Evolutionary conservation across 169 alveolate genomes (phyloP).

Genomic region (Cryptosporidium felis): DNA sequence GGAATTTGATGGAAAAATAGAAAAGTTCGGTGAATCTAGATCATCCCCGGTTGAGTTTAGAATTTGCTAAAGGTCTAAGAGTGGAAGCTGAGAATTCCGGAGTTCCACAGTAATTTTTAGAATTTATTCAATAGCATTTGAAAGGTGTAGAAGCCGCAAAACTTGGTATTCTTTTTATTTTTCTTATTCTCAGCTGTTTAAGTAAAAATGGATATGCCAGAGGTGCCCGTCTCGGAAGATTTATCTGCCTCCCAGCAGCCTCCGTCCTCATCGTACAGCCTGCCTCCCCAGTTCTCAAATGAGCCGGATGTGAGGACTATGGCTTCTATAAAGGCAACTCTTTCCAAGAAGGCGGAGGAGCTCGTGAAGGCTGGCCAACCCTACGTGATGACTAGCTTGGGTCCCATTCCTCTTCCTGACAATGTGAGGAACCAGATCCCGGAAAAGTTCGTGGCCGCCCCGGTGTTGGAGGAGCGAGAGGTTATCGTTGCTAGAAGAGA

Average conservation of each 20-base stretch:
- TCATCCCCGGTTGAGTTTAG: constrained; percentile 4
- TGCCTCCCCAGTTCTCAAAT: constrained; percentile 67
- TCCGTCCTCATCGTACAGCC: constrained; percentile 15
- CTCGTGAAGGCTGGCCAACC: constrained; percentile 75
- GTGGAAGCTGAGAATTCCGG: not conserved
- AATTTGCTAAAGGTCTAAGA: not conserved
- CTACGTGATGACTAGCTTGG: constrained; percentile 85
- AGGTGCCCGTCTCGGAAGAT: constrained; percentile 64
- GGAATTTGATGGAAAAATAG: constrained; percentile 23
- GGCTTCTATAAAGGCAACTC: constrained; percentile 71
- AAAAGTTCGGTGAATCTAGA: not conserved
- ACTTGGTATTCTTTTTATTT: too few relatives aligned
- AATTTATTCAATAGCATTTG: not conserved
- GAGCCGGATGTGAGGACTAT: constrained; percentile 70
- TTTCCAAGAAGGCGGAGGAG: constrained; percentile 70
- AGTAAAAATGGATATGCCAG: too few relatives aligned
- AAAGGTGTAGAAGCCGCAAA: constrained; percentile 7
- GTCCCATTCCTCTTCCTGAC: constrained; percentile 85
- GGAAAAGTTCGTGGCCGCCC: constrained; percentile 85
- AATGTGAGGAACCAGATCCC: constrained; percentile 83
- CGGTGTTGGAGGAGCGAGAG: constrained; percentile 84
- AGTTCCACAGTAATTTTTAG: constrained; percentile 8
- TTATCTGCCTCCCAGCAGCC: constrained; percentile 25
- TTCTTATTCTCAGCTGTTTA: too few relatives aligned
- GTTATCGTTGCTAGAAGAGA: constrained; percentile 84